Conservation (phyloP, 73 alveolate genomes). For the Diophrys sp. region DNA sequence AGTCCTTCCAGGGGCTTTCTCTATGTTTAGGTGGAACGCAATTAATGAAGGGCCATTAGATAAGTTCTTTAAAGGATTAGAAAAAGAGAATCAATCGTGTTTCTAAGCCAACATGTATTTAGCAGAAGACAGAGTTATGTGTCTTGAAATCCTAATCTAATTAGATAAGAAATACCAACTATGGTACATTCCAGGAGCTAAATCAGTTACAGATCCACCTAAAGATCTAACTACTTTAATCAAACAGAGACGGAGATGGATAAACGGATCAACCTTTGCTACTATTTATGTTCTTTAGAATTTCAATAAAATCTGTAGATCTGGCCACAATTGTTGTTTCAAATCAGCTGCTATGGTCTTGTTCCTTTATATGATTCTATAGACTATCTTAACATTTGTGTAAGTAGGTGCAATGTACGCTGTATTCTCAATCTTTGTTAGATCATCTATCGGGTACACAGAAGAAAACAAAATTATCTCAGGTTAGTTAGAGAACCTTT, state of each 20-base stretch:
- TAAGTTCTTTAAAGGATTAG: constrained; percentile 7
- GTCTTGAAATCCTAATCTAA: constrained; percentile 21
- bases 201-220: constrained; percentile 57
- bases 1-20: constrained; percentile 60
- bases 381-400: constrained; percentile 1
- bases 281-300: constrained; percentile 38
- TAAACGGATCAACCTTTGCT: constrained; percentile 59
- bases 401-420: constrained; percentile 19
- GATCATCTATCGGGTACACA: too few species aligned
- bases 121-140: too few species aligned
- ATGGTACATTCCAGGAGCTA: constrained; percentile 38
- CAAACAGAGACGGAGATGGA: constrained; percentile 53
- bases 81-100: too few species aligned
- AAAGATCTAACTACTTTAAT: constrained; percentile 14
- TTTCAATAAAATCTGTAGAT: constrained; percentile 8
- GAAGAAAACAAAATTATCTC: too few species aligned
- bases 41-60: constrained; percentile 18
- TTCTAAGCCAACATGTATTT: too few species aligned
- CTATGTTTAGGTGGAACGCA: too few species aligned
- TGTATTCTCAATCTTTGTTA: constrained; percentile 16
- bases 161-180: constrained; percentile 4
- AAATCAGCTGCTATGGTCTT: neutral
- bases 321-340: neutral
- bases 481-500: too few species aligned
- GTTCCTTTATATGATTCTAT: constrained; percentile 5